Evolutionary conservation across 257 asterid genomes (phyloP), one percentile per base, ranked within the genome.

Genomic region (Nicotiana tabacum): DNA sequence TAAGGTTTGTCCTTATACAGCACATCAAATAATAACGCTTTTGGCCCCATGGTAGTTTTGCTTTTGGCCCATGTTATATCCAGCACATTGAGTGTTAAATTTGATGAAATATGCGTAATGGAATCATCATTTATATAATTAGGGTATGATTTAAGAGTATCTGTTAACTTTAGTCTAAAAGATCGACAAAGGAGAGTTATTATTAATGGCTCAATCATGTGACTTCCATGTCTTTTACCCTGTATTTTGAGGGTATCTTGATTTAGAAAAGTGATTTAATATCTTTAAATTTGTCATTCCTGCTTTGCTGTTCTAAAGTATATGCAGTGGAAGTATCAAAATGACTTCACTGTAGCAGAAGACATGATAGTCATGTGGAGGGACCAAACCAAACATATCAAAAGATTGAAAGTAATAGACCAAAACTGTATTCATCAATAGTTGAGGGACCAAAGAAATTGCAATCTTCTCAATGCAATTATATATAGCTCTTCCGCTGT

Each of bases 1-100:
- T 69, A 93, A 90, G 99, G 99, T 94, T 83, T 81, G 84, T 84
- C 27, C 21, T 48, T 74, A 27, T 48, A 29, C 64, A 48, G 46
- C 64, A 48, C 64, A 51, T 76, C 9, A 76, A 76, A 76, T 27
- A 51, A 48, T 51, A 76, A 51, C 11, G 8, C 74, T 79, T 65
- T 8, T 48, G 67, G 32, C 64, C 9, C 9, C 57, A 35, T 27
- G 60, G 56, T n/a, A 10, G 18, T 15, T 67, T 35, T 80, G 10
- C 66, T 30, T 46, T 82, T 76, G 80, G 16, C 15, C 64, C 43
- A 51, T 76, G 80, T 76, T 65, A 76, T 29, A 51, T 30, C 80
- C 64, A 76, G 46, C 64, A 51, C 80, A 51, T 51, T 76, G 46
- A 2, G 10, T 58, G 2, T 12, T 27, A 39, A 29, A 15, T 29